Evolutionary conservation across 2,329 filamentous ascomycete species (phyloP), one percentile per base, ranked within the genome.

Genomic region (Pestalotiopsis sp.): DNA sequence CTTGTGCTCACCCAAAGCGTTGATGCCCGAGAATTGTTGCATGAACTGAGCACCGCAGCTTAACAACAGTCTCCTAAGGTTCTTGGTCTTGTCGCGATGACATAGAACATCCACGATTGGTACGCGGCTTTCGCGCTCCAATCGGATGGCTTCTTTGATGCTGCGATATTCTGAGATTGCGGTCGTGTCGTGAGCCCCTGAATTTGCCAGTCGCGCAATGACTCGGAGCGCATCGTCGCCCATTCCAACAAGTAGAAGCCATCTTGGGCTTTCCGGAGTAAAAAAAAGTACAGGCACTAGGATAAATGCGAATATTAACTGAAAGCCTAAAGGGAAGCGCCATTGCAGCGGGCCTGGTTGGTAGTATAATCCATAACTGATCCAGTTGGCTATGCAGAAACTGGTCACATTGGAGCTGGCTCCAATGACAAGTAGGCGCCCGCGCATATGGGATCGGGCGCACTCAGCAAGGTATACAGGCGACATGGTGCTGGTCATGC

Each of bases 201-300:
- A 69, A 84, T 71, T 89, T 80, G 20, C 85, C 84, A 88, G 89
- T 70, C 85, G 86, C 7, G 85, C 83, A 68, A 93, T 83, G 4
- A 87, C 84, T 5, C 82, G 78, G n/a, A 82, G 74, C 5, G 76
- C 73, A 25, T 79, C 72, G 4, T 79, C 75, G 0, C 85, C 81
- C n/a, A 86, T 84, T 69, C 88, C 85, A 67, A 88, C 72, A 9
- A 84, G 76, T 23, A 87, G 74, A n/a, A 87, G 75, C 83, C 84
- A 89, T 69, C 82, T 67, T 71, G 78, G 49, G 73, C 80, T 72
- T 76, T 78, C 74, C 64, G 77, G 68, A 68, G 80, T 76, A 36
- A 79, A 74, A 0, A 75, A 66, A 2, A 81, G 73, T 17, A 77
- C 67, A 1, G 75, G 73, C 9, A 75, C 72, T 39, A 82, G 75